Conservation (phyloP, 2,329 filamentous ascomycete genomes). For the Fusarium solani-melongenae region DNA sequence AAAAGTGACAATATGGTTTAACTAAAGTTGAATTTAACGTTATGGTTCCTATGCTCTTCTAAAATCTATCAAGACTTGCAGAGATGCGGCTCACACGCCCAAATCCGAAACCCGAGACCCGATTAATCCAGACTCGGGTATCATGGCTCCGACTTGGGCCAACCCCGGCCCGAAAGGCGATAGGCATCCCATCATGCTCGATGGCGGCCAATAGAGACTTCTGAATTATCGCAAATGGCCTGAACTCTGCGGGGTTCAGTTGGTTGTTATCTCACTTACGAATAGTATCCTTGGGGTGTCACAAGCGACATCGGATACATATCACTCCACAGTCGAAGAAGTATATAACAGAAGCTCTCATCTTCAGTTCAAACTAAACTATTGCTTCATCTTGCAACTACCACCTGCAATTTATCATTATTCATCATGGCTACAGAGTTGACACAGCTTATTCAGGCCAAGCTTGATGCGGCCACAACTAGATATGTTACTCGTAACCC, state of each 20-base stretch:
- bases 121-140: slow-evolving; percentile 5
- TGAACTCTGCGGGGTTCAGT: background rate
- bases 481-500: slow-evolving; percentile 52
- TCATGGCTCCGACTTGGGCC: background rate
- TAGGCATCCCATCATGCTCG: background rate
- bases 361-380: background rate
- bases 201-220: background rate
- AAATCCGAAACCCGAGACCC: slow-evolving; percentile 33
- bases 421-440: slow-evolving; percentile 35
- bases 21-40: too few relatives aligned
- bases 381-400: background rate
- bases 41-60: background rate
- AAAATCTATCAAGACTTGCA: background rate
- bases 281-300: slow-evolving; percentile 4
- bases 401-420: background rate
- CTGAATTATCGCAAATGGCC: background rate
- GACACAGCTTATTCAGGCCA: slow-evolving; percentile 34
- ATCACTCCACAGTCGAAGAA: background rate
- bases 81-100: background rate
- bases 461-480: slow-evolving; percentile 47
- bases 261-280: background rate
- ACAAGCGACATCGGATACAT: background rate
- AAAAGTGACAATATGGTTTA: background rate
- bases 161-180: slow-evolving; percentile 24
- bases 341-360: background rate